Conservation (phyloP, 2,329 filamentous ascomycete species). For the Phaeosphaeria sp. region DNA sequence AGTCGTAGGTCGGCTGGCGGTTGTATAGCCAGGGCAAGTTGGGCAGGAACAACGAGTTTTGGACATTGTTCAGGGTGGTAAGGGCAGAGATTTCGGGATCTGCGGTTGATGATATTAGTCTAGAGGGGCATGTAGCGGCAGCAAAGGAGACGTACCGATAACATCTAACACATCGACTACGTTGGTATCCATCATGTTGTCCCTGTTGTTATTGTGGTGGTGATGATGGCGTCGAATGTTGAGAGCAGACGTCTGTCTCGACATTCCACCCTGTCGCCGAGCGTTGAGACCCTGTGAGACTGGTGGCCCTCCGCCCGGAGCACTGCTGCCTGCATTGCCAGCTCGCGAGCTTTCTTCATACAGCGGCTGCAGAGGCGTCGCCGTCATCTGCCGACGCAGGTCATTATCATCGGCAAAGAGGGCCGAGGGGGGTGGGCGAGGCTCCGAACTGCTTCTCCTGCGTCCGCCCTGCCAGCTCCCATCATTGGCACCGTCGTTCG, state of each 20-base stretch:
- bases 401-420: slow-evolving; percentile 32
- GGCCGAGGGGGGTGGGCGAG: slow-evolving; percentile 34
- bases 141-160: slow-evolving; percentile 60
- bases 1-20: slow-evolving; percentile 77
- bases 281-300: slow-evolving; percentile 15
- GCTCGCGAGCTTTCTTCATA: slow-evolving; percentile 33
- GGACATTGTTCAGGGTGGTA: slow-evolving; percentile 87
- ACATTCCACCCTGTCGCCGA: slow-evolving; percentile 25
- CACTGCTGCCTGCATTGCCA: not conserved
- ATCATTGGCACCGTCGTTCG: slow-evolving; percentile 17
- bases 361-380: slow-evolving; percentile 39
- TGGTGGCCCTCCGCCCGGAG: slow-evolving; percentile 21
- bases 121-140: slow-evolving; percentile 9
- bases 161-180: slow-evolving; percentile 73
- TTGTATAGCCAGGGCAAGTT: slow-evolving; percentile 78
- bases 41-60: slow-evolving; percentile 87
- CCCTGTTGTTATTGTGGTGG: slow-evolving; percentile 40
- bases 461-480: slow-evolving; percentile 27
- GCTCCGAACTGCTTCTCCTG: slow-evolving; percentile 42
- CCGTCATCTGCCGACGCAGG: slow-evolving; percentile 35
- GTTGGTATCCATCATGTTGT: slow-evolving; percentile 60
- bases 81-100: slow-evolving; percentile 85
- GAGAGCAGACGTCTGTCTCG: slow-evolving; percentile 32
- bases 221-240: slow-evolving; percentile 30
- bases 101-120: slow-evolving; percentile 50